Evolutionary conservation across 192 early-diverging fungal species (phyloP).

Genomic region (Umbelopsis vinacea): DNA sequence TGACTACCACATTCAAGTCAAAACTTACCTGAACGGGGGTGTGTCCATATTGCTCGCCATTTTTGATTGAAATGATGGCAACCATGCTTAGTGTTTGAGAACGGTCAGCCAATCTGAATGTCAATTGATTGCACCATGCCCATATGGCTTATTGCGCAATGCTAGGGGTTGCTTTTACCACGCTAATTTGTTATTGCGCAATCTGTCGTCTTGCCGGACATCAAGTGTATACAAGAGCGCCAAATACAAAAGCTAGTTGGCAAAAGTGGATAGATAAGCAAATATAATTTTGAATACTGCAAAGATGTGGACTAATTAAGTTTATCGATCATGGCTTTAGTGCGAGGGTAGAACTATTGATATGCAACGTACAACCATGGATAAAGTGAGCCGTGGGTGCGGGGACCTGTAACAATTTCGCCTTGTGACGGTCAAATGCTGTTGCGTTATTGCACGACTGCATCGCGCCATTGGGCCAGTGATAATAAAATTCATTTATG

Average conservation of each 20-base stretch:
- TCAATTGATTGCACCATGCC: conserved; percentile 3
- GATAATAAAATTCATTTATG: not conserved
- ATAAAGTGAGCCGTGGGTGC: too few relatives aligned
- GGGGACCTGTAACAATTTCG: not conserved
- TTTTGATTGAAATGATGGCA: conserved; percentile 15
- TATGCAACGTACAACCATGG: too few relatives aligned
- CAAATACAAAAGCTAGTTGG: not conserved
- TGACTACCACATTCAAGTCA: not conserved
- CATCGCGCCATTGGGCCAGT: not conserved
- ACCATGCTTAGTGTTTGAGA: not conserved
- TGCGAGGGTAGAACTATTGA: too few relatives aligned
- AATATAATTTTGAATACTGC: not conserved
- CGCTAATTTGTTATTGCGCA: conserved; percentile 22
- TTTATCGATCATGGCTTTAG: too few relatives aligned
- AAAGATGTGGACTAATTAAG: not conserved
- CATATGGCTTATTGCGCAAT: not conserved
- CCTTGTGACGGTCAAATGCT: not conserved
- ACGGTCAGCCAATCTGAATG: not conserved
- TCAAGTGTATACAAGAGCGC: too few relatives aligned
- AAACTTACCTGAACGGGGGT: not conserved
- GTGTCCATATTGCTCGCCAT: not conserved
- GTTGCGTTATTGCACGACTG: conserved; percentile 1
- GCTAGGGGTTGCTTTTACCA: conserved; percentile 5
- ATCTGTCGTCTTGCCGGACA: conserved; percentile 12
- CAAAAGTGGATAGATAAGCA: not conserved